A percentile compares a stretch with the other conserved stretches of the same genome.
Evolutionary conservation across 2,329 filamentous ascomycete species (phyloP).

Genomic region (Trichoderma brevicompactum): DNA sequence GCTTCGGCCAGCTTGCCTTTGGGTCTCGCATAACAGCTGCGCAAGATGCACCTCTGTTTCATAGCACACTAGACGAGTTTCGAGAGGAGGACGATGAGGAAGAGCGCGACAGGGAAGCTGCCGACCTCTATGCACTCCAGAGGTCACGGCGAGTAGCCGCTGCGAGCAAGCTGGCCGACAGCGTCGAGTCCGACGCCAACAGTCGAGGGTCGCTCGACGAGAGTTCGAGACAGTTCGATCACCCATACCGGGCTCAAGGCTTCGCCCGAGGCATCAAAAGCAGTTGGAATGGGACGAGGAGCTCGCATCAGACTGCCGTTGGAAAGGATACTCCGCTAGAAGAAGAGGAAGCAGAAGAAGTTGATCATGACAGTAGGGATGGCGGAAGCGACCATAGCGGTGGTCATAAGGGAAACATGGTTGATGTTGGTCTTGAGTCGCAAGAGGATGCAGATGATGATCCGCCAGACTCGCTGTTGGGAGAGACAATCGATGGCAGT

Average conservation of each 20-base stretch:
- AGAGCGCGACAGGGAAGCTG: slow-evolving; percentile 86
- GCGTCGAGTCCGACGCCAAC: slow-evolving; percentile 72
- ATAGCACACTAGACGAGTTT: slow-evolving; percentile 87
- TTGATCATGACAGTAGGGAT: slow-evolving; percentile 42
- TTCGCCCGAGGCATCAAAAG: slow-evolving; percentile 62
- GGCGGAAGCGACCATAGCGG: slow-evolving; percentile 38
- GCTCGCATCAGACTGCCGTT: slow-evolving; percentile 40
- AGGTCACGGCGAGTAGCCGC: slow-evolving; percentile 87
- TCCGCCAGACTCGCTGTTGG: slow-evolving; percentile 63
- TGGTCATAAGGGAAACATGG: slow-evolving; percentile 68
- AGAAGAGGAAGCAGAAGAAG: slow-evolving; percentile 52
- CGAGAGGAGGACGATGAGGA: slow-evolving; percentile 92
- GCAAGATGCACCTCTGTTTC: slow-evolving; percentile 90
- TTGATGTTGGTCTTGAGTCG: slow-evolving; percentile 83
- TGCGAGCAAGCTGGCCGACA: slow-evolving; percentile 80
- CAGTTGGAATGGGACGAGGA: slow-evolving; percentile 65
- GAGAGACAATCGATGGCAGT: slow-evolving; percentile 57
- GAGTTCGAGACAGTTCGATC: slow-evolving; percentile 36
- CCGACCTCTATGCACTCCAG: slow-evolving; percentile 92
- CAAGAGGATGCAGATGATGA: slow-evolving; percentile 61
- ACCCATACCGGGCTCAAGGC: slow-evolving; percentile 52
- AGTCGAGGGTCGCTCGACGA: slow-evolving; percentile 46
- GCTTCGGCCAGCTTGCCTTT: slow-evolving; percentile 74
- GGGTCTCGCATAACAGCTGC: slow-evolving; percentile 72
- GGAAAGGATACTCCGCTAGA: slow-evolving; percentile 45